These are phyloP conservation scores for Beta corolliflora DNA, from an alignment of 179 eudicot species.

Conservation along the genomic window DNA sequence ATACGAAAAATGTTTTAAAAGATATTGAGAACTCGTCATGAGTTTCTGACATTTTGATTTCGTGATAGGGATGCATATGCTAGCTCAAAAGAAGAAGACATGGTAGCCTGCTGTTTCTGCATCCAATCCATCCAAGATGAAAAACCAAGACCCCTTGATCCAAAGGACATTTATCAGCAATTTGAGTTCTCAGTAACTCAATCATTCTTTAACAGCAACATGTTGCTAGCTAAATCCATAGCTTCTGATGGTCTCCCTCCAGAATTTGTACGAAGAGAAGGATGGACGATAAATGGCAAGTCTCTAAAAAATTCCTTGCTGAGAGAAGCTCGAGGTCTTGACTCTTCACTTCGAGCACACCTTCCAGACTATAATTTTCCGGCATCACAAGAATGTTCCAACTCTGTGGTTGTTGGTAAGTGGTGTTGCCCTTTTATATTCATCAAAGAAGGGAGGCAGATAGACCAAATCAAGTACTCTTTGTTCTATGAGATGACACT, in stretches of 20 bases:
- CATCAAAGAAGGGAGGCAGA: conserved; percentile 41
- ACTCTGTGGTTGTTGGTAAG: conserved; percentile 48
- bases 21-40: no score
- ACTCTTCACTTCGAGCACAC: conserved; percentile 45
- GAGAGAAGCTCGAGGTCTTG: conserved; percentile 56
- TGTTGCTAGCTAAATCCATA: conserved; percentile 42
- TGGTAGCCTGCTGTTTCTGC: conserved; percentile 36
- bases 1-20: no score
- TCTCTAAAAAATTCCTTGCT: conserved; percentile 37
- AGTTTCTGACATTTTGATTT: no score
- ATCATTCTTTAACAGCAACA: conserved; percentile 12
- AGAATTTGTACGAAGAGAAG: conserved; percentile 40
- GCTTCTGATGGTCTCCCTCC: conserved; percentile 68
- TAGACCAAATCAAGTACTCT: conserved; percentile 48
- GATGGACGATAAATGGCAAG: conserved; percentile 45
- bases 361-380: conserved; percentile 46
- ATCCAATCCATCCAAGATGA: conserved; percentile 34
- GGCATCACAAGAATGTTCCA: conserved; percentile 26
- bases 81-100: conserved; percentile 55
- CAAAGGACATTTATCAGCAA: conserved; percentile 53
- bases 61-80: conserved; percentile 47
- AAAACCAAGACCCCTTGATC: conserved; percentile 49
- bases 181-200: conserved; percentile 34
- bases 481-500: conserved; percentile 64
- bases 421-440: conserved; percentile 81